Evolutionary conservation across 495 filamentous ascomycete species (phyloP), one percentile per base, ranked within the genome.

Genomic region (Cairneyella variabilis): DNA sequence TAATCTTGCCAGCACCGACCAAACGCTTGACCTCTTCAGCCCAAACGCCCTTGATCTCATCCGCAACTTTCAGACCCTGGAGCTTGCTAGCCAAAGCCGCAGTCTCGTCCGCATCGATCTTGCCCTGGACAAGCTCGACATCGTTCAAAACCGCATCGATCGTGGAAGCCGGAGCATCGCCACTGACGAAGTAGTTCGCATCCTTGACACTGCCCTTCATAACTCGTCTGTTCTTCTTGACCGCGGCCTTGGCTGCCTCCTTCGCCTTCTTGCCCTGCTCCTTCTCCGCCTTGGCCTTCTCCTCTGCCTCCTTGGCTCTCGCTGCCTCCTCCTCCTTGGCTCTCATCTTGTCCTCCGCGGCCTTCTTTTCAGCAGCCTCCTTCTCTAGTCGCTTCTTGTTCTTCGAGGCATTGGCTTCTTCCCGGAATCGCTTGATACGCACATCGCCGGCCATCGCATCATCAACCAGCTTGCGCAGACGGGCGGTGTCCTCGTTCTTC

Each of bases 161-260:
- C 64, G 86, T 76, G 26, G 83, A 76, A 2, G 90, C 74, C 8
- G 81, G 77, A 3, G 91, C 79, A 61, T 88, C 80, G 25, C 80
- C 81, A 22, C 23, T 48, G n/a, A 69, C 74, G 57, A 91, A 88
- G 82, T 97, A 98, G 77, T 96, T 96, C 61, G 84, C 90, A 52
- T 97, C 93, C 79, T 97, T 97, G 71, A 93, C 89, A 59, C 86
- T 86, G 27, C 79, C 83, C 65, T 92, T 88, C 53, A 97, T 78
- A 28, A 97, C 89, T 75, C 93, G 86, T 76, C 96, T 95, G 76
- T 98, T 97, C 86, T 97, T 97, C 89, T 98, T 98, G 59, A 91
- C 83, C 3, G 95, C 92, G 66, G 88, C 96, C 83, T 98, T 98
- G 4, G 88, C 88, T 27, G 92, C 93, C 69, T 98, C 93, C 73